A percentile compares a stretch with the other conserved stretches of the same genome.
Conservation (phyloP, 805 yeast genomes). For the Starmera amethionina region DNA sequence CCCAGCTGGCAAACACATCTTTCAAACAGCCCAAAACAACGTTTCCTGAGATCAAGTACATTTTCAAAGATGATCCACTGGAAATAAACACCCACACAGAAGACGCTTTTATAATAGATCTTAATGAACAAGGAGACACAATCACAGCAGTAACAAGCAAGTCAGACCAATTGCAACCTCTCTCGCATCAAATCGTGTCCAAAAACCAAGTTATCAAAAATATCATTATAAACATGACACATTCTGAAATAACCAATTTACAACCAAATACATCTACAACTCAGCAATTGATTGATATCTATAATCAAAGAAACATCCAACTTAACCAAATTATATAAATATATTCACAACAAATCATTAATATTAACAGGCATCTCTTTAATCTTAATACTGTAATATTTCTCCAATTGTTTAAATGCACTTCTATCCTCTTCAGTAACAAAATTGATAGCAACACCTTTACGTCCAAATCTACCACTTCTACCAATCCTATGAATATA, state of each 20-base stretch:
- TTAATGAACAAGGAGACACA: constrained; percentile 14
- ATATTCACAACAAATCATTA: constrained; percentile 30
- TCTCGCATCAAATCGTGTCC: constrained; percentile 2
- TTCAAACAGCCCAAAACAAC: constrained; percentile 1
- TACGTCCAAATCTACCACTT: constrained; percentile 97
- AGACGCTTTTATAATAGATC: constrained; percentile 15
- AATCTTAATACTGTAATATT: constrained; percentile 64
- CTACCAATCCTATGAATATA: constrained; percentile 97
- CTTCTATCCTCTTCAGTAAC: constrained; percentile 72
- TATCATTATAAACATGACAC: constrained; percentile 14
- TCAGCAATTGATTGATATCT: constrained; percentile 9
- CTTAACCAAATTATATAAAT: constrained; percentile 1
- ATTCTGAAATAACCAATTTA: constrained; percentile 6
- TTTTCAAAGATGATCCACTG: constrained; percentile 17
- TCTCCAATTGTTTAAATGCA: constrained; percentile 65
- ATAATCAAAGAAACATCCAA: constrained; percentile 12
- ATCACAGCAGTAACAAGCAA: constrained; percentile 11
- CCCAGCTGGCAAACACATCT: background rate
- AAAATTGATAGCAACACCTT: constrained; percentile 95
- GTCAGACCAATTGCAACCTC: constrained; percentile 2
- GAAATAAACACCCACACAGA: constrained; percentile 7
- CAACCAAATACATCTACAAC: background rate
- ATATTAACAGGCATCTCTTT: constrained; percentile 75
- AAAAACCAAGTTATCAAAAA: constrained; percentile 16
- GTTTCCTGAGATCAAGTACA: constrained; percentile 19